These are phyloP conservation scores for Gentiana macrophylla DNA, from an alignment of 257 asterid genomes.

Conservation along the genomic window DNA sequence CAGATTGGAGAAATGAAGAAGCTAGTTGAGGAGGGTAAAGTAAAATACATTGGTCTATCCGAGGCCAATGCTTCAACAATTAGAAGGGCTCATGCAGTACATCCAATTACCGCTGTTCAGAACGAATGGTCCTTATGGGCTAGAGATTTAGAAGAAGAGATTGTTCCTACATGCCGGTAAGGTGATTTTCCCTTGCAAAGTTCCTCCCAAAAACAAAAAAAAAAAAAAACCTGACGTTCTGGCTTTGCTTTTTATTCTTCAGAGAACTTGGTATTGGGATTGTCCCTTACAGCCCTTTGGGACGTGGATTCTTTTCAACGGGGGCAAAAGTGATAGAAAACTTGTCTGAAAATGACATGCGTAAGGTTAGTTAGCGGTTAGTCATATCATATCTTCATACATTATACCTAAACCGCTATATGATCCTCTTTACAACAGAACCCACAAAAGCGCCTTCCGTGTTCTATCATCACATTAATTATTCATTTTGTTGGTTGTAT, in stretches of 20 bases:
- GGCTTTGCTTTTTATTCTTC: not conserved
- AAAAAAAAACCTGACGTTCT: not conserved
- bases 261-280: conserved; percentile 28
- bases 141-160: conserved; percentile 24
- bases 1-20: conserved; percentile 25
- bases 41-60: conserved; percentile 25
- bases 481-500: too few species aligned
- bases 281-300: conserved; percentile 23
- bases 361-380: conserved; percentile 10
- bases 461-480: too few species aligned
- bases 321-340: conserved; percentile 17
- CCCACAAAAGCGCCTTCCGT: too few species aligned
- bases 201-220: not conserved
- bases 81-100: conserved; percentile 31
- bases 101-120: conserved; percentile 29
- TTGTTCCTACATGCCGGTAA: conserved; percentile 32
- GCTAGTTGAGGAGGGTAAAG: conserved; percentile 28
- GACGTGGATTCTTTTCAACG: conserved; percentile 18
- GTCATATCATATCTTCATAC: too few species aligned
- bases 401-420: too few species aligned
- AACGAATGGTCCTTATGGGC: conserved; percentile 29
- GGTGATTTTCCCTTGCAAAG: not conserved
- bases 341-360: conserved; percentile 13
- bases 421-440: too few species aligned
- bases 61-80: conserved; percentile 27